phyloP scores from a whole-genome alignment of 768 basidiomycete genomes.

The Lyophyllum atratum region DNA sequence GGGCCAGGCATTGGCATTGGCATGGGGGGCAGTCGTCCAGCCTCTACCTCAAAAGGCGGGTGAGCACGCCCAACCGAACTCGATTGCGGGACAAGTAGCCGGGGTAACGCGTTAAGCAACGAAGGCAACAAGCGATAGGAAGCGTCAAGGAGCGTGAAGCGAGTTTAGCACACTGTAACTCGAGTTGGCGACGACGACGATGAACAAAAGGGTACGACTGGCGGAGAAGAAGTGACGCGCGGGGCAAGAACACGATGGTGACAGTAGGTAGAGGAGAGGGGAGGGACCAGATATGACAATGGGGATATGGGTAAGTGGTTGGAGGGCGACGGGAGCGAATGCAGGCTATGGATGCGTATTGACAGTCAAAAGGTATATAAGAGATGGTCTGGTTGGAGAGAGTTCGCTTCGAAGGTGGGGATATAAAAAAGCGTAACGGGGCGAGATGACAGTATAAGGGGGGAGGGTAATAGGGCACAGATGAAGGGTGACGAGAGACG shows the following conservation, averaged over 20 bases:
- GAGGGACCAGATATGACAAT: neutral
- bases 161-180: constrained; percentile 21
- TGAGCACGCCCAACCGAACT: too few species aligned
- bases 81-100: neutral
- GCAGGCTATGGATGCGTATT: constrained; percentile 1
- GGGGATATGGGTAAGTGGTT: constrained; percentile 11
- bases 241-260: too few species aligned
- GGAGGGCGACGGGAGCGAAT: neutral
- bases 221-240: too few species aligned
- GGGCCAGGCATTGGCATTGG: too few species aligned
- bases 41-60: too few species aligned
- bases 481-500: neutral
- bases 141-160: constrained; percentile 13
- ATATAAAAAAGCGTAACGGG: constrained; percentile 14
- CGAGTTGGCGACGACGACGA: constrained; percentile 14
- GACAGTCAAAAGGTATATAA: constrained; percentile 16
- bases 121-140: neutral
- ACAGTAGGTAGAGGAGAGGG: neutral
- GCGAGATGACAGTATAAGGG: constrained; percentile 1
- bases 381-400: constrained; percentile 5
- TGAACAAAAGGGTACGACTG: neutral
- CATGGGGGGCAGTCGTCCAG: too few species aligned
- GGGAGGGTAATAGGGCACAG: neutral
- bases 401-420: constrained; percentile 12
- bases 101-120: neutral